Conservation (phyloP, 345 rosid species). For the Bruguiera gymnorhiza region DNA sequence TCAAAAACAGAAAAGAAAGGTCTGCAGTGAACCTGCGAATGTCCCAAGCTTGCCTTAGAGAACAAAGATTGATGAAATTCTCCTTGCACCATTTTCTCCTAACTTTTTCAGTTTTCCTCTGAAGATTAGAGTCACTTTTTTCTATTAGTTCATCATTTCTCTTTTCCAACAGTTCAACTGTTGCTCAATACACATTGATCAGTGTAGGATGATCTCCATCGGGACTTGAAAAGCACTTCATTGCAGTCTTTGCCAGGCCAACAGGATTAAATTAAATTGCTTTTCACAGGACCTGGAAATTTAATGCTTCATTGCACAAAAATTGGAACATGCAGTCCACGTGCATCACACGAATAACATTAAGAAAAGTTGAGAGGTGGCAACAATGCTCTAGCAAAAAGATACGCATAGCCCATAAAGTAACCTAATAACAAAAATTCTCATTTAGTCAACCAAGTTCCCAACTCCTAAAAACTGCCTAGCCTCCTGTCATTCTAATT, state of each 20-base stretch:
- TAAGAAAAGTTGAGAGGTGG: background rate
- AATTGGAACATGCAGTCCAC: background rate
- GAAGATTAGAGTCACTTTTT: slow-evolving; percentile 30
- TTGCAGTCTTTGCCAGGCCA: slow-evolving; percentile 65
- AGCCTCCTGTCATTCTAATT: background rate
- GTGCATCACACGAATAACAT: background rate
- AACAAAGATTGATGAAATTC: slow-evolving; percentile 67
- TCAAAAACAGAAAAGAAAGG: slow-evolving; percentile 1
- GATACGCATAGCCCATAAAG: no score
- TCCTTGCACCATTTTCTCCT: slow-evolving; percentile 87
- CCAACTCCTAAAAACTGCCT: background rate
- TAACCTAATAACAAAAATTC: no score
- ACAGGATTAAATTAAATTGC: slow-evolving; percentile 7
- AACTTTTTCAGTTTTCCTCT: slow-evolving; percentile 39
- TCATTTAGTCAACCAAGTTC: background rate
- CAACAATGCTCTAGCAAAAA: background rate
- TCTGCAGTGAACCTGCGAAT: slow-evolving; percentile 50
- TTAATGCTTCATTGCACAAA: background rate
- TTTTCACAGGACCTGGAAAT: background rate
- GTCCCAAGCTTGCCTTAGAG: slow-evolving; percentile 81
- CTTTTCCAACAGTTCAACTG: slow-evolving; percentile 62
- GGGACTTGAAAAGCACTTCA: slow-evolving; percentile 72
- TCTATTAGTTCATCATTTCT: slow-evolving; percentile 36
- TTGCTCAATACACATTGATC: slow-evolving; percentile 73
- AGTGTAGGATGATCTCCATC: slow-evolving; percentile 91